A percentile compares a stretch with the other conserved stretches of the same genome.
Conservation (phyloP, 768 basidiomycete species). For the Trametes cubensis region DNA sequence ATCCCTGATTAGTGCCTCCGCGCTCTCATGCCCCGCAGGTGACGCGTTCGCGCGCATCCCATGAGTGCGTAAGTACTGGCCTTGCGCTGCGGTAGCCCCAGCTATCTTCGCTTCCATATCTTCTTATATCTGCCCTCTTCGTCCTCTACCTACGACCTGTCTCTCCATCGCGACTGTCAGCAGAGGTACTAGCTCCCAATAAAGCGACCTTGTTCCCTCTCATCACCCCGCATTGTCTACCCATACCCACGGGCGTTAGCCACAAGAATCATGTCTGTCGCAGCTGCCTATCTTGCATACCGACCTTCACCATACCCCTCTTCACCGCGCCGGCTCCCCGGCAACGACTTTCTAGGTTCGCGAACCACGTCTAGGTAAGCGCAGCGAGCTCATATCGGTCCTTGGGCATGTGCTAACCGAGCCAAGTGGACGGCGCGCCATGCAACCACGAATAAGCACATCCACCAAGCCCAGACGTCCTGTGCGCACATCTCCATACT, state of each 20-base stretch:
- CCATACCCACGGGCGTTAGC: conserved; percentile 1
- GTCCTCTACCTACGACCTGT: background rate
- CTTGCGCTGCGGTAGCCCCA: conserved; percentile 10
- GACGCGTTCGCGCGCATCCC: conserved; percentile 3
- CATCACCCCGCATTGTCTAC: background rate
- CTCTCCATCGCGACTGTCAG: background rate
- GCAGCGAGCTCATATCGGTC: background rate
- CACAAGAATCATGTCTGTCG: background rate
- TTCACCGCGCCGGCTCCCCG: background rate
- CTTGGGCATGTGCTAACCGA: background rate
- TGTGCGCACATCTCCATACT: background rate
- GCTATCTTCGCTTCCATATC: background rate
- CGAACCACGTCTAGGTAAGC: background rate
- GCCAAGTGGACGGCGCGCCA: background rate
- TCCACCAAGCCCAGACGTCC: background rate
- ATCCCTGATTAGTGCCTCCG: conserved; percentile 2
- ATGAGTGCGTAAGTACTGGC: background rate
- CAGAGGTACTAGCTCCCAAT: background rate
- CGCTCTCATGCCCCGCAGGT: conserved; percentile 10
- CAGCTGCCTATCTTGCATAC: background rate
- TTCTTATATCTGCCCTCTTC: background rate
- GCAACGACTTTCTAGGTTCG: background rate
- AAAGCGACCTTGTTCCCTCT: background rate
- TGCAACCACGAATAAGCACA: conserved; percentile 5
- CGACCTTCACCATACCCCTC: background rate